These are phyloP conservation scores for Phytopythium kandeliae DNA, from an alignment of 352 stramenopile genomes.

Conservation along the genomic window DNA sequence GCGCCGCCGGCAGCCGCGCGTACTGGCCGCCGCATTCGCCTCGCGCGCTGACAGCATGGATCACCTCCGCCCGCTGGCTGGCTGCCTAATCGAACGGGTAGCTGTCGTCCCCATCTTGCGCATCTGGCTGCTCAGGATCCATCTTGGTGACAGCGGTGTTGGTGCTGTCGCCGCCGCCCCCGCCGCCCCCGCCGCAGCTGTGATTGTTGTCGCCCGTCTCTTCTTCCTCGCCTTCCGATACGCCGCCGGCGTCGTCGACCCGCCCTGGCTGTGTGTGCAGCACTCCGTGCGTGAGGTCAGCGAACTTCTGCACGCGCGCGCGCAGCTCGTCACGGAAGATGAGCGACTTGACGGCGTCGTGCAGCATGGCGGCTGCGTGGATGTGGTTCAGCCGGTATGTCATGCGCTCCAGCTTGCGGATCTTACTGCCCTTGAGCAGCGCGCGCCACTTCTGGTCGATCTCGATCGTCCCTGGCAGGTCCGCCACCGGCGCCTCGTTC, in stretches of 20 bases:
- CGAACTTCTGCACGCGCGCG: slow-evolving; percentile 46
- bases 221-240: background rate
- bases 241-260: background rate
- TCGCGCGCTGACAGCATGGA: too few relatives aligned
- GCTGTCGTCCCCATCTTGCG: too few relatives aligned
- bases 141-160: too few relatives aligned
- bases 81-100: too few relatives aligned
- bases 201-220: background rate
- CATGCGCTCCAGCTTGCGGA: slow-evolving; percentile 39
- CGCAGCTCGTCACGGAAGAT: slow-evolving; percentile 64
- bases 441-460: slow-evolving; percentile 49
- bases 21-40: too few relatives aligned
- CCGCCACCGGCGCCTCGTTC: slow-evolving; percentile 31
- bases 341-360: slow-evolving; percentile 41
- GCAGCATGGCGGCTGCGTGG: slow-evolving; percentile 35
- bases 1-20: too few relatives aligned
- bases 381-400: slow-evolving; percentile 49
- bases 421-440: slow-evolving; percentile 43
- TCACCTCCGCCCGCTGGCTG: too few relatives aligned
- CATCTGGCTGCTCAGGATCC: too few relatives aligned
- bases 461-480: slow-evolving; percentile 41
- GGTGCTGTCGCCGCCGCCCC: too few relatives aligned
- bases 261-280: background rate
- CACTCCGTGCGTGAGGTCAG: slow-evolving; percentile 17
- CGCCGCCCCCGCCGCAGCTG: background rate